A percentile compares a stretch with the other conserved stretches of the same genome.
phyloP scores from a whole-genome alignment of 1,139 yeast species.

The Suhomyces kunorum region DNA sequence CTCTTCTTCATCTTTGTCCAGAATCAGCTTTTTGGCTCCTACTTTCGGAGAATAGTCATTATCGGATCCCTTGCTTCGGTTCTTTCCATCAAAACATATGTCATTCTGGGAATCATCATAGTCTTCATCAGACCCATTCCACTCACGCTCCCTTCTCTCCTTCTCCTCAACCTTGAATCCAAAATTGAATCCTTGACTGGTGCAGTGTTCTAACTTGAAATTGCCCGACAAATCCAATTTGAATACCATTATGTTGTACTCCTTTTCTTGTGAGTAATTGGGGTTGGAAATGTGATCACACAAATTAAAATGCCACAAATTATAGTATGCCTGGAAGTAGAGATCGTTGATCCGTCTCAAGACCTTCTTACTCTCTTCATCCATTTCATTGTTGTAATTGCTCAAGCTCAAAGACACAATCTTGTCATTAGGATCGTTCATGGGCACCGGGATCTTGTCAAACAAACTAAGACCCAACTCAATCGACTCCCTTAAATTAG shows the following conservation, averaged over 20 bases:
- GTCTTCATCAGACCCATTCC: slow-evolving; percentile 8
- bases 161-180: slow-evolving; percentile 24
- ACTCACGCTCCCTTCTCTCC: slow-evolving; percentile 4
- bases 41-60: slow-evolving; percentile 19
- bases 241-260: slow-evolving; percentile 32
- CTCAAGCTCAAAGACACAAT: slow-evolving; percentile 43
- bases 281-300: slow-evolving; percentile 46
- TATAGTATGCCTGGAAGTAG: slow-evolving; percentile 64
- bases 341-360: slow-evolving; percentile 50
- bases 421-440: slow-evolving; percentile 39
- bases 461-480: slow-evolving; percentile 61
- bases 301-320: slow-evolving; percentile 76
- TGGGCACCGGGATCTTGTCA: slow-evolving; percentile 65
- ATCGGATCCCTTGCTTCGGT: slow-evolving; percentile 11
- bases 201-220: slow-evolving; percentile 32
- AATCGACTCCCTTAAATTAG: slow-evolving; percentile 21
- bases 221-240: slow-evolving; percentile 27
- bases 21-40: slow-evolving; percentile 15
- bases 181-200: slow-evolving; percentile 39
- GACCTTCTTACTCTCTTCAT: slow-evolving; percentile 24
- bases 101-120: slow-evolving; percentile 12
- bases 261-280: slow-evolving; percentile 2
- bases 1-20: slow-evolving; percentile 14
- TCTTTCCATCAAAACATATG: slow-evolving; percentile 3
- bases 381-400: slow-evolving; percentile 24